These are phyloP conservation scores for Schizochytrium sp. DNA, from an alignment of 108 stramenopile genomes.

Conservation along the genomic window DNA sequence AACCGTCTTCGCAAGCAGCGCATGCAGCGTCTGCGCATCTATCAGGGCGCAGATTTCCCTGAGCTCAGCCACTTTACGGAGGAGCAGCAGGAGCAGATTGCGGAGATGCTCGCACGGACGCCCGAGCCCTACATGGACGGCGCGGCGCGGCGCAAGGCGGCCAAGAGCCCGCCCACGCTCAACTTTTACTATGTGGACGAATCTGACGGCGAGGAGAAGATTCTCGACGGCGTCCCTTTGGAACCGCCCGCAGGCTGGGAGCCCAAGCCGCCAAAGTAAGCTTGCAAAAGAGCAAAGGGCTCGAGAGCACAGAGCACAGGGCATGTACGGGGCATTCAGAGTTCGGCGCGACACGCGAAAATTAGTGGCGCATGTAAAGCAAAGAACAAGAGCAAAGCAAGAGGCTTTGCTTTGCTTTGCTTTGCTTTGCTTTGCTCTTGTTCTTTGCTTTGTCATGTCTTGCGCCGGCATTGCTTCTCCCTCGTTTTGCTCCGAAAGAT, in stretches of 20 bases:
- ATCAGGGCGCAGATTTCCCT: conserved; percentile 33
- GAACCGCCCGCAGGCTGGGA: neutral
- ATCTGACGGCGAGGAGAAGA: neutral
- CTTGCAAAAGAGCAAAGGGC: neutral
- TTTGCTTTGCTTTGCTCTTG: no score
- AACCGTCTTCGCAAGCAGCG: conserved; percentile 33
- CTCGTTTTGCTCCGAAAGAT: no score
- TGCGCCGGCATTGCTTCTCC: no score
- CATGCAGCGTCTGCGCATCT: conserved; percentile 35
- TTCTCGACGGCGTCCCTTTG: neutral
- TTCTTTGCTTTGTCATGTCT: no score
- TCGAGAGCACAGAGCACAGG: no score
- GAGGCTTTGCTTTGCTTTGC: no score
- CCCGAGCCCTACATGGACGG: neutral
- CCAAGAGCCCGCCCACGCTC: neutral
- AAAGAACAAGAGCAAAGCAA: no score
- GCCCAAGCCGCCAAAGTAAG: neutral
- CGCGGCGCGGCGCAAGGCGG: neutral
- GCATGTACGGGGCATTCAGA: no score
- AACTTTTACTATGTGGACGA: neutral
- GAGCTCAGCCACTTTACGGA: neutral
- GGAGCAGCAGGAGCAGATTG: neutral
- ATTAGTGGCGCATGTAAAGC: no score
- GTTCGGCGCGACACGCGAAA: no score
- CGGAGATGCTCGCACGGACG: neutral